Conservation (phyloP, 805 yeast genomes). For the Yamadazyma sp. region DNA sequence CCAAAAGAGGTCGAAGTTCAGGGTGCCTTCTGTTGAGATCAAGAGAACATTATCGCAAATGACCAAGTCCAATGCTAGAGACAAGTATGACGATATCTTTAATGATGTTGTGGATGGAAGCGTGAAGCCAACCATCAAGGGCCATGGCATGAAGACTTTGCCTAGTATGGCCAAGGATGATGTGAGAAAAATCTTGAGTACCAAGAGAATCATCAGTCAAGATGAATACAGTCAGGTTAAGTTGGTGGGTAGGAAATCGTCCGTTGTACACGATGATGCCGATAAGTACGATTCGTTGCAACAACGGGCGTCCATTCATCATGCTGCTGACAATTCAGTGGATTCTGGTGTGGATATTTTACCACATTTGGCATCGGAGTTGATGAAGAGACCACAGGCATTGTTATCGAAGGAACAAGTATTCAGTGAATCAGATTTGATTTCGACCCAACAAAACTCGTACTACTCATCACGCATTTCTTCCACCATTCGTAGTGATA, state of each 20-base stretch:
- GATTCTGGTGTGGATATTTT: conserved; percentile 17
- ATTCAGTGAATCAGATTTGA: conserved; percentile 25
- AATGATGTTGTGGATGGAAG: conserved; percentile 15
- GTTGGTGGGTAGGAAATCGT: conserved; percentile 27
- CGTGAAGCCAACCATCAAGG: conserved; percentile 36
- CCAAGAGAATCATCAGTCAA: conserved; percentile 39
- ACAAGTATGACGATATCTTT: conserved; percentile 32
- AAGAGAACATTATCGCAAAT: conserved; percentile 25
- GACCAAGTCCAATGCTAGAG: background rate
- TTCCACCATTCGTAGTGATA: conserved; percentile 16
- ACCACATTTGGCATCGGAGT: conserved; percentile 42
- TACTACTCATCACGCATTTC: conserved; percentile 7
- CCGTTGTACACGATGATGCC: conserved; percentile 26
- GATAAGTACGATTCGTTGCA: conserved; percentile 28
- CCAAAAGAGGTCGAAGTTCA: conserved; percentile 29
- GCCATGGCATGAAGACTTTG: conserved; percentile 48
- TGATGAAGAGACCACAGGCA: conserved; percentile 30
- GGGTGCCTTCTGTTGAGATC: conserved; percentile 44
- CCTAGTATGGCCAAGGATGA: conserved; percentile 51
- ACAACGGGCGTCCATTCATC: conserved; percentile 35
- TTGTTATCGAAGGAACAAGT: conserved; percentile 29
- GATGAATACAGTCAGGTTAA: conserved; percentile 41
- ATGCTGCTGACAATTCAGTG: conserved; percentile 21
- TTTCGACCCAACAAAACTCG: conserved; percentile 4
- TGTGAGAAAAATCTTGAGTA: conserved; percentile 38